These are phyloP conservation scores for Stemphylium vesicarium DNA, from an alignment of 2,329 filamentous ascomycete genomes.

Conservation along the genomic window DNA sequence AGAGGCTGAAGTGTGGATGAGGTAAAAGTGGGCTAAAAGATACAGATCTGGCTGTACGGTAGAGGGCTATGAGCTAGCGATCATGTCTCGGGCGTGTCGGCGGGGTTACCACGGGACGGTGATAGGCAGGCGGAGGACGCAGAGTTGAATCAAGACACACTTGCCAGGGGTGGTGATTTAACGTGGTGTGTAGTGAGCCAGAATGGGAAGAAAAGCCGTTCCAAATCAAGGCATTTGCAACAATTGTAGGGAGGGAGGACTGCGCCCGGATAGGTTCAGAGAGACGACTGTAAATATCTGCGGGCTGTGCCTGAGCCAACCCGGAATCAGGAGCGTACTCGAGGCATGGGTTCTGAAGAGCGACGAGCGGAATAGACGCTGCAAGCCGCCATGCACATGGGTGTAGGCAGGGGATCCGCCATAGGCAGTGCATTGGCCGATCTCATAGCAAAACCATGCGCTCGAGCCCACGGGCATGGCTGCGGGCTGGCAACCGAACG, in stretches of 20 bases:
- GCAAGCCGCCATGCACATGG: constrained; percentile 39
- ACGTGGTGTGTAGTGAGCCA: constrained; percentile 33
- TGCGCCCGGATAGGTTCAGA: constrained; percentile 40
- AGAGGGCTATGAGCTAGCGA: constrained; percentile 40
- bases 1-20: constrained; percentile 41
- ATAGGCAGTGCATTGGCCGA: constrained; percentile 37
- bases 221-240: constrained; percentile 44
- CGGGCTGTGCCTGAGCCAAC: constrained; percentile 48
- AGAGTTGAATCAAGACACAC: constrained; percentile 40
- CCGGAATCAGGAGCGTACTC: constrained; percentile 28
- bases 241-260: constrained; percentile 36
- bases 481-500: constrained; percentile 44
- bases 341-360: constrained; percentile 20
- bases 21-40: constrained; percentile 33
- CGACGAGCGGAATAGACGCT: constrained; percentile 35
- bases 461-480: constrained; percentile 46
- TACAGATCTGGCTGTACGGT: constrained; percentile 43
- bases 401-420: constrained; percentile 26
- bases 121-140: constrained; percentile 38
- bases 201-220: constrained; percentile 37
- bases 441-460: constrained; percentile 31
- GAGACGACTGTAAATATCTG: constrained; percentile 47
- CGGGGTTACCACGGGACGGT: constrained; percentile 34
- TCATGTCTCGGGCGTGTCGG: constrained; percentile 39
- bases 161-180: constrained; percentile 33